A percentile compares a stretch with the other conserved stretches of the same genome.
These are phyloP conservation scores for Priceomyces fermenticarens DNA, from an alignment of 805 yeast species.

Conservation along the genomic window DNA sequence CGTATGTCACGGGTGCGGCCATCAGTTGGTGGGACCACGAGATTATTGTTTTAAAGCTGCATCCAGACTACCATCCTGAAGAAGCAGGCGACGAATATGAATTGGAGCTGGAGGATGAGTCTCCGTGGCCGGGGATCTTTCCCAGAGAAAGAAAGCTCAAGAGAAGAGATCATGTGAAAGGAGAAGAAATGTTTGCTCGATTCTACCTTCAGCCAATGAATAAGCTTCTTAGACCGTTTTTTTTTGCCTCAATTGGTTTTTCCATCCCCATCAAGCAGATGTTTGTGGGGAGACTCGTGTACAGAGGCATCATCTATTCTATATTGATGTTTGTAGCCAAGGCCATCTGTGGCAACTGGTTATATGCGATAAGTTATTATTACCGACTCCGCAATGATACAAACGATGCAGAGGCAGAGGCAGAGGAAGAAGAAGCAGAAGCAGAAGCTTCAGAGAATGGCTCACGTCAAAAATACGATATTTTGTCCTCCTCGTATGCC, in stretches of 20 bases:
- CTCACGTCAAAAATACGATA: no score
- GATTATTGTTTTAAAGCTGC: background rate
- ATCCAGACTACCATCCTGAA: background rate
- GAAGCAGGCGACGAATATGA: background rate
- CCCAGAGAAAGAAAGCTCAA: no score
- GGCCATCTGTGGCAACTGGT: conserved; percentile 9
- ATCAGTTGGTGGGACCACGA: conserved; percentile 5
- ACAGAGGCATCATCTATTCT: conserved; percentile 9
- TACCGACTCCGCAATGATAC: background rate
- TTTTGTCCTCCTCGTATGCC: conserved; percentile 4
- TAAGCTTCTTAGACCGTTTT: conserved; percentile 7
- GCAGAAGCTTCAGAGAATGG: background rate
- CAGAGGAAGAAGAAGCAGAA: background rate
- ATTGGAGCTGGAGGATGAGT: background rate
- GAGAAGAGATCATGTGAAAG: background rate
- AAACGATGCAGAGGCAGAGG: no score
- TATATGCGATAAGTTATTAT: background rate
- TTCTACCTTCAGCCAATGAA: conserved; percentile 1
- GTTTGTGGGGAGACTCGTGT: conserved; percentile 9
- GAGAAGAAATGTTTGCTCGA: background rate
- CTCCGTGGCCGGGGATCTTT: background rate
- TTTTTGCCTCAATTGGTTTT: conserved; percentile 11
- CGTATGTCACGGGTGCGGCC: conserved; percentile 3
- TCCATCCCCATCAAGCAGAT: conserved; percentile 10
- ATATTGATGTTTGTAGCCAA: conserved; percentile 9